phyloP scores from a whole-genome alignment of 2,329 filamentous ascomycete species.

The Aspergillus sclerotialis region DNA sequence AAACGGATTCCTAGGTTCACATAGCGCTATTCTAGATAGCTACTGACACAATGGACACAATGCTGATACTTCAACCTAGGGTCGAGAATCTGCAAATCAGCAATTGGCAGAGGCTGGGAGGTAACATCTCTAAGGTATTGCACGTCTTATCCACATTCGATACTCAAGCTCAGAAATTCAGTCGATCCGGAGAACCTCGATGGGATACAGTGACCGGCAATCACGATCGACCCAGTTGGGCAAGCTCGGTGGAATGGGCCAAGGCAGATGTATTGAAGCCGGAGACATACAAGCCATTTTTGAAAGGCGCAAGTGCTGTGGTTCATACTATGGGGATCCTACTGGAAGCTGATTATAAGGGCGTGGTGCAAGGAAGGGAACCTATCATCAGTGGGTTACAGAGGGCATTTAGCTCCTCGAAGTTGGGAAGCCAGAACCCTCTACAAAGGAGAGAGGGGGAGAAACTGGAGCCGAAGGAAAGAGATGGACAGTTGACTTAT shows the following conservation, averaged over 20 bases:
- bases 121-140: conserved; percentile 83
- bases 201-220: conserved; percentile 77
- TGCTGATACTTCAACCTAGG: conserved; percentile 33
- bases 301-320: conserved; percentile 73
- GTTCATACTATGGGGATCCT: conserved; percentile 95
- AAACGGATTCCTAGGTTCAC: conserved; percentile 76
- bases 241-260: conserved; percentile 76
- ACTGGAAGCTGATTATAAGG: conserved; percentile 96
- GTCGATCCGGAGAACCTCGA: conserved; percentile 80
- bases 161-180: conserved; percentile 30
- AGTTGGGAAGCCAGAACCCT: conserved; percentile 60
- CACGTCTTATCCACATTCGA: not conserved
- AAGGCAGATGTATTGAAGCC: conserved; percentile 82
- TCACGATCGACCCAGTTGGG: conserved; percentile 67
- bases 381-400: conserved; percentile 71
- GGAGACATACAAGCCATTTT: conserved; percentile 66
- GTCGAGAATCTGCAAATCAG: conserved; percentile 82
- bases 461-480: conserved; percentile 58
- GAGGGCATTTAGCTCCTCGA: conserved; percentile 66
- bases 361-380: conserved; percentile 74
- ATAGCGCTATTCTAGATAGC: conserved; percentile 1
- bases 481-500: conserved; percentile 77
- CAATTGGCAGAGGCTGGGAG: conserved; percentile 77
- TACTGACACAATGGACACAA: conserved; percentile 3
- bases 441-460: conserved; percentile 55